A percentile compares a stretch with the other conserved stretches of the same genome.
These are phyloP conservation scores for Litchi chinensis DNA, from an alignment of 345 rosid genomes.

Conservation along the genomic window DNA sequence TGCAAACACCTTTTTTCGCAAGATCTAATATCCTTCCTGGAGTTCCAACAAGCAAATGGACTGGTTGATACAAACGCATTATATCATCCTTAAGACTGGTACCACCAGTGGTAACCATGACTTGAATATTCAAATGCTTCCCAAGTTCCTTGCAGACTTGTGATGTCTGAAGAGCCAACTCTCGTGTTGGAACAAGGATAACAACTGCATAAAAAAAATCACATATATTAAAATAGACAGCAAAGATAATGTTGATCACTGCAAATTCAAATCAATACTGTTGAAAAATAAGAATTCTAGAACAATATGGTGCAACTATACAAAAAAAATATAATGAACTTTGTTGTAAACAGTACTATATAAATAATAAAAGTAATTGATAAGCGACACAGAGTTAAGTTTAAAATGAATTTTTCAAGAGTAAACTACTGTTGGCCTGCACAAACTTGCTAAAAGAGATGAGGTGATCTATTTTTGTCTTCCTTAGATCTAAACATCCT, in stretches of 20 bases:
- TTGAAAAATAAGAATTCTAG: background rate
- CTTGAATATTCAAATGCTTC: conserved; percentile 88
- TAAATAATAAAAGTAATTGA: background rate
- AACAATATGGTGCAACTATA: background rate
- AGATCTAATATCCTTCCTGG: conserved; percentile 99
- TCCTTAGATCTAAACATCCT: background rate
- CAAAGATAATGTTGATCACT: background rate
- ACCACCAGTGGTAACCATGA: conserved; percentile 99
- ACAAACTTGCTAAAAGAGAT: background rate
- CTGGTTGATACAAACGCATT: conserved; percentile 98
- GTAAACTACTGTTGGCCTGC: background rate
- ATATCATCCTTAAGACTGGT: conserved; percentile 99
- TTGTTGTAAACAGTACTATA: background rate
- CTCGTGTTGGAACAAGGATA: conserved; percentile 96
- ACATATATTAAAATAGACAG: background rate
- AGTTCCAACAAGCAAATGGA: conserved; percentile 96
- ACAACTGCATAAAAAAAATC: conserved; percentile 54
- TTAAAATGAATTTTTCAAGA: background rate
- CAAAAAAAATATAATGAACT: background rate
- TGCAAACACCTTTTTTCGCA: conserved; percentile 90
- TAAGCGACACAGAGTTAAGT: background rate
- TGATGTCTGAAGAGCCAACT: conserved; percentile 98
- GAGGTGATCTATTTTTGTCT: background rate
- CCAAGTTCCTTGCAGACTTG: conserved; percentile 99
- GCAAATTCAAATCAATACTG: background rate